phyloP scores from a whole-genome alignment of 2,329 filamentous ascomycete species.

The Talaromyces sp. region DNA sequence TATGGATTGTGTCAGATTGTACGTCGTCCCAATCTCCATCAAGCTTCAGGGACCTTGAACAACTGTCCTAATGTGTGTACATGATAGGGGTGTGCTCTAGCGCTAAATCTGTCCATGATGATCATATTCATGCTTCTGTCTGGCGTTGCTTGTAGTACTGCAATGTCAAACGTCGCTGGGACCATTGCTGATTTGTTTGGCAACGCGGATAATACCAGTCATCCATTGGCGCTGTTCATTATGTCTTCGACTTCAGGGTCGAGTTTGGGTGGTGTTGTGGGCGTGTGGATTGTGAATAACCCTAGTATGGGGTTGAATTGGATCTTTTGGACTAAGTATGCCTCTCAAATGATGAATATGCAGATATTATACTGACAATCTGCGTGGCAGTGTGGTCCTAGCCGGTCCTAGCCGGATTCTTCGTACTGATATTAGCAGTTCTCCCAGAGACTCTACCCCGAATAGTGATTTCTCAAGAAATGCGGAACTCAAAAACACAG shows the following conservation, averaged over 20 bases:
- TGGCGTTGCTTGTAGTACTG: slow-evolving; percentile 37
- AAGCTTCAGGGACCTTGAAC: background rate
- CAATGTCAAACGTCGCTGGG: slow-evolving; percentile 38
- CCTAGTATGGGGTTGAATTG: slow-evolving; percentile 39
- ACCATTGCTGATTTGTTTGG: slow-evolving; percentile 41
- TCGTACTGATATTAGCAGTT: background rate
- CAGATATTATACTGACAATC: background rate
- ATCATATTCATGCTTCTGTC: slow-evolving; percentile 41
- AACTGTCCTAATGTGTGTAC: background rate
- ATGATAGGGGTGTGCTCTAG: slow-evolving; percentile 32
- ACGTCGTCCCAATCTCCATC: background rate
- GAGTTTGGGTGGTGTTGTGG: slow-evolving; percentile 42
- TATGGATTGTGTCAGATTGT: slow-evolving; percentile 39
- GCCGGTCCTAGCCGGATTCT: slow-evolving; percentile 6
- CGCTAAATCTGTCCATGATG: slow-evolving; percentile 39
- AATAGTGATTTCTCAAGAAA: slow-evolving; percentile 10
- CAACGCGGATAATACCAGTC: slow-evolving; percentile 40
- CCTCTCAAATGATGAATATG: slow-evolving; percentile 21
- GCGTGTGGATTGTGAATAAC: slow-evolving; percentile 43
- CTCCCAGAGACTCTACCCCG: slow-evolving; percentile 11
- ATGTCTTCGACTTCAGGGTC: slow-evolving; percentile 43
- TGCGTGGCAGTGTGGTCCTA: background rate
- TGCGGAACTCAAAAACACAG: slow-evolving; percentile 24
- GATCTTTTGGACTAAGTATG: slow-evolving; percentile 38
- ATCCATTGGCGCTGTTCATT: slow-evolving; percentile 48